Evolutionary conservation across 441 rosid genomes (phyloP).

Genomic region (Theobroma grandiflorum): DNA sequence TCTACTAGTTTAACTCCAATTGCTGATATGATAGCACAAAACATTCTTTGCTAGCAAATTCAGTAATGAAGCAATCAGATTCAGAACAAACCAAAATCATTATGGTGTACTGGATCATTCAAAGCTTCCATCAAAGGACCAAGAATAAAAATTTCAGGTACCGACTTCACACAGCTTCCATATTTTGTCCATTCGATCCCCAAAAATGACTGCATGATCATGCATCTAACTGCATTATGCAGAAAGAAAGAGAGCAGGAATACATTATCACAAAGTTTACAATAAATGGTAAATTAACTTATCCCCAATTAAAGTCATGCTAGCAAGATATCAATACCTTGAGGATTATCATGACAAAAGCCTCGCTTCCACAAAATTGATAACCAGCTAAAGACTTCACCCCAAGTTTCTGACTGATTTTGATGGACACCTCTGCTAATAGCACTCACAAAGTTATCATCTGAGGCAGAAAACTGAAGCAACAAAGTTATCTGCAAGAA

Average conservation of each 20-base stretch:
- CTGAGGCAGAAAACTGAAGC: constrained; percentile 66
- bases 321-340: constrained; percentile 55
- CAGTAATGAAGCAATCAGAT: constrained; percentile 22
- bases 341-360: constrained; percentile 92
- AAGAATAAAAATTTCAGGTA: constrained; percentile 80
- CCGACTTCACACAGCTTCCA: constrained; percentile 58
- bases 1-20: constrained; percentile 4
- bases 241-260: constrained; percentile 24
- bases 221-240: constrained; percentile 84
- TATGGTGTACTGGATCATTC: constrained; percentile 91
- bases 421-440: constrained; percentile 37
- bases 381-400: constrained; percentile 77
- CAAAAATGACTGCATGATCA: constrained; percentile 91
- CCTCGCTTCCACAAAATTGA: constrained; percentile 90
- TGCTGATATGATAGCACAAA: constrained; percentile 9
- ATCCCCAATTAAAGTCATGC: constrained; percentile 22
- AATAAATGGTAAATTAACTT: not conserved
- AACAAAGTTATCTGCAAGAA: constrained; percentile 72
- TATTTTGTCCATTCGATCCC: constrained; percentile 75
- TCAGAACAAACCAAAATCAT: constrained; percentile 82
- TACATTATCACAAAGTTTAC: constrained; percentile 17
- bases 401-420: constrained; percentile 44
- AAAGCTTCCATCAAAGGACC: constrained; percentile 86
- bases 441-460: constrained; percentile 55
- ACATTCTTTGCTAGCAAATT: constrained; percentile 22